Evolutionary conservation across 2,329 filamentous ascomycete genomes (phyloP).

Genomic region (Cucurbitaria berberidis): DNA sequence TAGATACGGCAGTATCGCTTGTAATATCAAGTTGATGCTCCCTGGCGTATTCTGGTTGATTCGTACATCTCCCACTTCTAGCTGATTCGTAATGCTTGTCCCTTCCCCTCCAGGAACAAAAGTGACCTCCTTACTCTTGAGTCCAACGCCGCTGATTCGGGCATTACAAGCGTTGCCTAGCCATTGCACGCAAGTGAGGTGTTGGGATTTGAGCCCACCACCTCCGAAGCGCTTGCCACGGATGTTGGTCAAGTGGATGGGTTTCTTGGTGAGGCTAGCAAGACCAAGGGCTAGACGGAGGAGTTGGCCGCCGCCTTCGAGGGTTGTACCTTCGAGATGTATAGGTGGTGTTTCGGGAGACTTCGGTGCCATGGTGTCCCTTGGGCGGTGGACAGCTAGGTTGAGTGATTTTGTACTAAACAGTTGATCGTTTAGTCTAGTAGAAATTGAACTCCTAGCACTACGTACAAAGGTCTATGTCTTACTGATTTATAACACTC

Average conservation of each 20-base stretch:
- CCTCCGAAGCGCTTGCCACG: slow-evolving; percentile 59
- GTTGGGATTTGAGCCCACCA: slow-evolving; percentile 64
- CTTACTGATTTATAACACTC: too few relatives aligned
- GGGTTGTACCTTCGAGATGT: slow-evolving; percentile 60
- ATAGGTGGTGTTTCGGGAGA: slow-evolving; percentile 15
- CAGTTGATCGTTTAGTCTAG: too few relatives aligned
- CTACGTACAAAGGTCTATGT: too few relatives aligned
- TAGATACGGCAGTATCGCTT: slow-evolving; percentile 65
- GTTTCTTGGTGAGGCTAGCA: slow-evolving; percentile 58
- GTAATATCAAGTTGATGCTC: slow-evolving; percentile 62
- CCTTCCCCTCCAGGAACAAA: slow-evolving; percentile 36
- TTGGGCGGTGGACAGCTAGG: neutral
- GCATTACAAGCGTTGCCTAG: slow-evolving; percentile 59
- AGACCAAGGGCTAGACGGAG: slow-evolving; percentile 63
- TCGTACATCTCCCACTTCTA: slow-evolving; percentile 37
- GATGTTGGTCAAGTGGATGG: slow-evolving; percentile 60
- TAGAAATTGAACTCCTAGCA: too few relatives aligned
- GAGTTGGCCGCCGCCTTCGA: slow-evolving; percentile 68
- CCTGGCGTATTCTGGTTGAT: slow-evolving; percentile 54
- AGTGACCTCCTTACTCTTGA: slow-evolving; percentile 51
- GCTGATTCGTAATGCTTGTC: neutral
- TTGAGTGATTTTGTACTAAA: neutral
- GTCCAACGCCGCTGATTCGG: slow-evolving; percentile 46
- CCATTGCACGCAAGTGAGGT: slow-evolving; percentile 62
- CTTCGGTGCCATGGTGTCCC: slow-evolving; percentile 8